Conservation (phyloP, 2,329 filamentous ascomycete genomes). For the Didymella segeticola region DNA sequence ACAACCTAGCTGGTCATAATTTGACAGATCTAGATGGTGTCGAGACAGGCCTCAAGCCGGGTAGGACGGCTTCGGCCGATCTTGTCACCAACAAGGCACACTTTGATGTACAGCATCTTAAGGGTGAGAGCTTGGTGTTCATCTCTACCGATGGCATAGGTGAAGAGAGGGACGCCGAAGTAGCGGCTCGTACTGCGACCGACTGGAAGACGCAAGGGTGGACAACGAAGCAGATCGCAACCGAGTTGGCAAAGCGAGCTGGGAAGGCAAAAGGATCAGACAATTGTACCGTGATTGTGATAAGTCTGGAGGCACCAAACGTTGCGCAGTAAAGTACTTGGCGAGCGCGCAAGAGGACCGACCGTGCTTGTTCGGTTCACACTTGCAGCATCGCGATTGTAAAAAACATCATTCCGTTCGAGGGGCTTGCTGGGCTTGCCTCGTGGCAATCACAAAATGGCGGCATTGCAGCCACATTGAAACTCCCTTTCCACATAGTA, state of each 20-base stretch:
- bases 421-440: neutral
- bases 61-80: slow-evolving; percentile 27
- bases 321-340: neutral
- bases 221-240: slow-evolving; percentile 25
- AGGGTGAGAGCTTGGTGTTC: slow-evolving; percentile 28
- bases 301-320: slow-evolving; percentile 13
- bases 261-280: slow-evolving; percentile 25
- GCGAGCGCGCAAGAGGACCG: neutral
- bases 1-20: slow-evolving; percentile 33
- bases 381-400: neutral
- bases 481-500: no score
- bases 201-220: slow-evolving; percentile 22
- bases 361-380: neutral
- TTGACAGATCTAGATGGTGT: slow-evolving; percentile 31
- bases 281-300: slow-evolving; percentile 32
- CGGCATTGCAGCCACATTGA: no score
- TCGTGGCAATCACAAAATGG: no score
- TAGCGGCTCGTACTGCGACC: slow-evolving; percentile 26
- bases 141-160: slow-evolving; percentile 34
- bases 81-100: slow-evolving; percentile 35
- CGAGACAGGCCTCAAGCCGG: slow-evolving; percentile 33
- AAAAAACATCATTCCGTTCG: neutral
- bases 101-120: slow-evolving; percentile 22
- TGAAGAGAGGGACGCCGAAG: slow-evolving; percentile 24
- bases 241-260: slow-evolving; percentile 24